Base-by-base conservation (phyloP, 2,329 filamentous ascomycete genomes). In the Alternaria novae-zelandiae region DNA sequence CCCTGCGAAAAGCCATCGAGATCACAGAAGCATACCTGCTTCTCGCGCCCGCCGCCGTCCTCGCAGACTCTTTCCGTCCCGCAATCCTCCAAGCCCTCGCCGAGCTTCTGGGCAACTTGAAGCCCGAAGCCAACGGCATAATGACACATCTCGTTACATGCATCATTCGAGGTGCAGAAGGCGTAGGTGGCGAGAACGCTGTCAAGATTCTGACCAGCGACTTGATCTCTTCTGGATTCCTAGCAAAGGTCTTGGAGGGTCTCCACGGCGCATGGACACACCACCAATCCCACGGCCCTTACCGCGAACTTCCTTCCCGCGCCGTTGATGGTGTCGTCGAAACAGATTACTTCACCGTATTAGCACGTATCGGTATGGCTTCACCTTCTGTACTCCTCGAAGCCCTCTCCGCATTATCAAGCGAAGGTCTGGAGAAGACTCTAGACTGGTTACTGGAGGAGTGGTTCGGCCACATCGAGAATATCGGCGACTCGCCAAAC, bases 311-410 rank as follows among this genome's bases (percentile, higher is more conserved):
- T 25, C 91, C 87, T 69, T 84, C 88, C 20, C 87, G 89, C 44
- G 87, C 88, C 28, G 87, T 97, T 32, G 90, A 91, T 70, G 88
- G 89, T 12, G 86, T 94, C 11, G 90, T 92, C 1, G 89, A 97
- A 74, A 91, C 91, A 0, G 92, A 97, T 75, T 97, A 97, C 78
- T 91, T 97, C 74, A 87, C 89, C 5, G 89, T 98, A 3, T 85
- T 99, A 3, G 90, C 93, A 2, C 90, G 94, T 2, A 86, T 98
- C 15, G 88, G 90, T 0, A 82, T 97, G 3, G 89, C 90, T 1
- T 91, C 91, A 41, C 92, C 94, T 1, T 80, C 81, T 3, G 83
- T 91, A 2, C 91, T 97, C 69, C 82, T 90, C 12, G 82, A 84
- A 49, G 85, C 84, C 1, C 73, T 88, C 5, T 83, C 87, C 17